Base-by-base conservation (phyloP, 768 basidiomycete genomes). In the Pilatotrama ljubarskyi region DNA sequence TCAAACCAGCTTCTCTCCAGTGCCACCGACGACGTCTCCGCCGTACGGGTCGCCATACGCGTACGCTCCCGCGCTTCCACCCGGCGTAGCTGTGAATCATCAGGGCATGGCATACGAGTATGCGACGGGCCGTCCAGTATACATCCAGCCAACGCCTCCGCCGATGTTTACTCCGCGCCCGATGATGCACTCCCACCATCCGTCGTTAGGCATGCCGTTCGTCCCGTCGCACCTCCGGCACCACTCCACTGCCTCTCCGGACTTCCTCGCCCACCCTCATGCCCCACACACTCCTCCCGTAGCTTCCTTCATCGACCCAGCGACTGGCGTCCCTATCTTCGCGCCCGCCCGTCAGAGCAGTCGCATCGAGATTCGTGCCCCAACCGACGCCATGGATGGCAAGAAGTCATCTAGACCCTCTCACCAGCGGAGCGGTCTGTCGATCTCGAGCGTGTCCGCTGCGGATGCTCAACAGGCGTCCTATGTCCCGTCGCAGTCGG, bases 41-140 rank as follows among this genome's bases (percentile, higher is more conserved):
- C 78, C 80, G 1, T 91, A 83, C 62, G 79, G 81, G n/a, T 85
- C 91, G 9, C 82, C 88, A 15, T 93, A 89, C 55, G 75, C 76
- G 2, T 90, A 83, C 69, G 76, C 79, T 6, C 76, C 78, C 8
- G 72, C 79, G 7, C 62, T 87, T 18, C 82, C 91, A n/a, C 78
- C 85, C 14, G 91, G 91, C 48, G 80, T 92, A 50, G 90, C 81
- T 14, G 74, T 91, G 68, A 86, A 85, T 64, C 82, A 85, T 54
- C 86, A 89, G 60, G 91, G 91, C 32, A 80, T 91, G 75, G 79
- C 90, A n/a, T 93, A 87, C 69, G 91, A 93, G 72, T 69, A 92
- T 51, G 85, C 90, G 14, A 92, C 90, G 5, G 92, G 92, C 40
- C 90, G 89, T 38, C 83, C 90, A 11, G 86, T 93, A 35, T 88